A percentile compares a stretch with the other conserved stretches of the same genome.
phyloP scores from a whole-genome alignment of 2,329 filamentous ascomycete genomes.

The Fusarium sp. region DNA sequence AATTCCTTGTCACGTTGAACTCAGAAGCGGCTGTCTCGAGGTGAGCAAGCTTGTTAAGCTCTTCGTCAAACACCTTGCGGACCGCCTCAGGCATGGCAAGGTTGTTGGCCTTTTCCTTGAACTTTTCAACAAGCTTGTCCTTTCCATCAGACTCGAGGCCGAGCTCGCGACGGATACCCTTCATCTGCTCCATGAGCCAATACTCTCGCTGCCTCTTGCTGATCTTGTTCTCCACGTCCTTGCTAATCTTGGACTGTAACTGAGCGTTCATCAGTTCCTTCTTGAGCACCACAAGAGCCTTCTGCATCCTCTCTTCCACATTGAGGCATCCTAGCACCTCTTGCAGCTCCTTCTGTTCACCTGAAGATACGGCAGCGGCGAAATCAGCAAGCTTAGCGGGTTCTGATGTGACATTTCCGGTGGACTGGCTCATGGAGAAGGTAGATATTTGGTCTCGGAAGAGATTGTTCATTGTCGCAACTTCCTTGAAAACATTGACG shows the following conservation, averaged over 20 bases:
- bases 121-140: slow-evolving; percentile 96
- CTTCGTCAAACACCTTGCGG: slow-evolving; percentile 97
- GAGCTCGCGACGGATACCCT: slow-evolving; percentile 93
- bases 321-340: slow-evolving; percentile 90
- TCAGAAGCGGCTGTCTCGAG: slow-evolving; percentile 96
- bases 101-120: slow-evolving; percentile 93
- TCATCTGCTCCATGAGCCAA: slow-evolving; percentile 99
- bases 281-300: slow-evolving; percentile 91
- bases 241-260: slow-evolving; percentile 95
- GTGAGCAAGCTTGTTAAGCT: slow-evolving; percentile 95
- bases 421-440: slow-evolving; percentile 94
- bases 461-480: slow-evolving; percentile 90
- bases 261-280: slow-evolving; percentile 99
- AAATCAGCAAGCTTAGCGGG: slow-evolving; percentile 97
- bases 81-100: slow-evolving; percentile 97
- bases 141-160: slow-evolving; percentile 98
- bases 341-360: slow-evolving; percentile 90
- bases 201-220: slow-evolving; percentile 97
- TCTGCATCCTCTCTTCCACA: slow-evolving; percentile 91
- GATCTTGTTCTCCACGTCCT: slow-evolving; percentile 97
- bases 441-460: slow-evolving; percentile 98
- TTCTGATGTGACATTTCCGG: slow-evolving; percentile 94
- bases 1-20: slow-evolving; percentile 98
- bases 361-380: slow-evolving; percentile 94
- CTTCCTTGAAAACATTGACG: slow-evolving; percentile 98